Percentiles rank a stretch among this genome's conserved stretches.
These are phyloP conservation scores for Jamesozyma hellenica DNA, from an alignment of 805 yeast genomes.

Conservation along the genomic window DNA sequence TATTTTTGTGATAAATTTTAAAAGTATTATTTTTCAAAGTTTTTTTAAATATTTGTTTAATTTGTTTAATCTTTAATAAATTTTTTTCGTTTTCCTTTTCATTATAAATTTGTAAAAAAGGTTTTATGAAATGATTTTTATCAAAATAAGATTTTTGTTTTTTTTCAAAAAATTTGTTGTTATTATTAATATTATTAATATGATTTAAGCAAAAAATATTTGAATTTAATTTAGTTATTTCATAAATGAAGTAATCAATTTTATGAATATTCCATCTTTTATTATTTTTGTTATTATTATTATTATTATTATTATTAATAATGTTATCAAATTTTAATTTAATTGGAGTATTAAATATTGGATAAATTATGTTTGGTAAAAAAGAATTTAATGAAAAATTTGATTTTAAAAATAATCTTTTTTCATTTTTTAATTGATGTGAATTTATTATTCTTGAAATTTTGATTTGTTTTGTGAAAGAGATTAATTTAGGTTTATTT, in stretches of 20 bases:
- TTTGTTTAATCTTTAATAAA: background rate
- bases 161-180: background rate
- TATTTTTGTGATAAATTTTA: background rate
- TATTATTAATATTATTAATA: too few species aligned
- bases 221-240: background rate
- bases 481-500: too few species aligned
- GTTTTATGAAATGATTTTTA: background rate
- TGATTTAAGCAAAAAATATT: background rate
- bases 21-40: background rate
- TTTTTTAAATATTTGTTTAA: background rate
- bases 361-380: background rate
- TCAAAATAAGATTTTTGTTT: background rate
- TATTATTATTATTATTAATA: too few species aligned
- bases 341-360: background rate
- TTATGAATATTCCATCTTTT: background rate
- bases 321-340: background rate
- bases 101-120: background rate
- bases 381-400: background rate
- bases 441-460: background rate
- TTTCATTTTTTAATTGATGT: background rate
- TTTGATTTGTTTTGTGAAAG: background rate
- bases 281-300: background rate
- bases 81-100: background rate
- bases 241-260: background rate
- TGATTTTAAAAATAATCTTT: background rate